Conservation (phyloP, 306 rosid species). For the Ormosia semicastrata region DNA sequence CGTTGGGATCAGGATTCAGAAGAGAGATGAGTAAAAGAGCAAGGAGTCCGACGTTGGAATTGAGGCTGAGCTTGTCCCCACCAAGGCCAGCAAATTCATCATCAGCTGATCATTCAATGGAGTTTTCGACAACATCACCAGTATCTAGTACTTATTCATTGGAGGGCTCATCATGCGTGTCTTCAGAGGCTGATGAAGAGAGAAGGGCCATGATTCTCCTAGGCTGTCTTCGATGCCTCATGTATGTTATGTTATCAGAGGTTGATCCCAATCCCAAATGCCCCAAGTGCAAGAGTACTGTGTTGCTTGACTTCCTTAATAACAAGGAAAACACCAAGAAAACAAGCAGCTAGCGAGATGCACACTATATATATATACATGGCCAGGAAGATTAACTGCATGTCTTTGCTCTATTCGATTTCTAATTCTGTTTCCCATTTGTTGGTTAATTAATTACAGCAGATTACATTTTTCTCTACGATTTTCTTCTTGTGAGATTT, state of each 20-base stretch:
- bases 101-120: background rate
- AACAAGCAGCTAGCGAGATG: background rate
- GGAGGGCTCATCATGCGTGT: slow-evolving; percentile 53
- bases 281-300: slow-evolving; percentile 58
- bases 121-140: slow-evolving; percentile 1
- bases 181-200: slow-evolving; percentile 32
- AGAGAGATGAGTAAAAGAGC: slow-evolving; percentile 10
- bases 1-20: background rate
- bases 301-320: slow-evolving; percentile 48
- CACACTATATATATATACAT: background rate
- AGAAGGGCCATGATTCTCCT: slow-evolving; percentile 49
- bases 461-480: background rate
- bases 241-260: slow-evolving; percentile 56
- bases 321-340: slow-evolving; percentile 1
- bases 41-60: slow-evolving; percentile 6
- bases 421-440: background rate
- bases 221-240: slow-evolving; percentile 61
- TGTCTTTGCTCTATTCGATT: background rate
- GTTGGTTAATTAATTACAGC: background rate
- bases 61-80: slow-evolving; percentile 25
- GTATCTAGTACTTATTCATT: background rate
- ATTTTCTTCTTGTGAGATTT: background rate
- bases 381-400: background rate
- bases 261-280: slow-evolving; percentile 52
- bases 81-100: background rate